Evolutionary conservation across 2,329 filamentous ascomycete genomes (phyloP), one percentile per base, ranked within the genome.

Genomic region (Xylariaceae sp.): DNA sequence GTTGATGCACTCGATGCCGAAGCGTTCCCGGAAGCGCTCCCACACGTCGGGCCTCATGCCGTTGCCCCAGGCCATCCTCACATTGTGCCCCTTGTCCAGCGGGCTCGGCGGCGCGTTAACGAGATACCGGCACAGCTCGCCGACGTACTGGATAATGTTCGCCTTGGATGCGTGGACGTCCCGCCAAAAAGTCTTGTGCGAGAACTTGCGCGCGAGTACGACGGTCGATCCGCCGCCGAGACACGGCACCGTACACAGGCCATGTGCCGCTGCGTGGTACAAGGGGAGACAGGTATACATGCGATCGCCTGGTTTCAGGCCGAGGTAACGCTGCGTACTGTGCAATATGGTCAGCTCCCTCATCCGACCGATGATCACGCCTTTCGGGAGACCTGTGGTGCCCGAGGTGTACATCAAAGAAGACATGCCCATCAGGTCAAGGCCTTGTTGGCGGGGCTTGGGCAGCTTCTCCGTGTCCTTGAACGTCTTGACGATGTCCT

Each of bases 231-330:
- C 72, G 2, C 30, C n/a, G 1, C 51, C 55, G 2, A 79, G 52
- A 50, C 85, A 64, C 43, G 74, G 75, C 2, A 63, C 55, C 7
- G 81, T 67, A 26, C 75, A 69, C 1, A 70, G 67, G 11, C 79
- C 75, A 16, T 76, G 74, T 4, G 83, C 85, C 0, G 86, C 87
- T n/a, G 83, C 83, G 57, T 90, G 86, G 55, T 89, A 89, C 15
- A 87, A 66, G 1, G 71, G 85, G 77, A 89, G 87, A 57, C 83
- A 86, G 51, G 80, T 77, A 56, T 89, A 89, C 75, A 82, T 87
- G 35, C 80, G 67, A 51, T 86, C 80, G 38, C 56, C 53, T 49
- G 8, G 8, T 13, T 48, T 47, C 1, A 60, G 44, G 6, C 36
- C 19, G 3, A 58, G 13, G 2, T 50, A 47, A 37, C 55, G 33